phyloP scores from a whole-genome alignment of 1,284 basidiomycete species.

The Peniophora sp. region DNA sequence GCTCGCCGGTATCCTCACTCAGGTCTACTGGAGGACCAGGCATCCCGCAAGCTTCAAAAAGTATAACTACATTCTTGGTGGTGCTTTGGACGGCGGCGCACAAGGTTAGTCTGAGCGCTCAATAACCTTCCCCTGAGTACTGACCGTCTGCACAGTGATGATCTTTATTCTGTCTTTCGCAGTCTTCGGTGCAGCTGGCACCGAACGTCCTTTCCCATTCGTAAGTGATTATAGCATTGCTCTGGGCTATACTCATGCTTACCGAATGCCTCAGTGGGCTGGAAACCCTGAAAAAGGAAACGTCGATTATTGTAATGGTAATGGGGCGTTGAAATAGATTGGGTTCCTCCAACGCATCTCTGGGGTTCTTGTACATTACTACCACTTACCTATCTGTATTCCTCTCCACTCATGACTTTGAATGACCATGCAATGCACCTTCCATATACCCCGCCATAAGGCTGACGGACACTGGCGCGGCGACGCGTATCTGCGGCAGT shows the following conservation, averaged over 20 bases:
- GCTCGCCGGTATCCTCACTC: constrained; percentile 48
- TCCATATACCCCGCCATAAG: too few relatives aligned
- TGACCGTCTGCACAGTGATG: constrained; percentile 28
- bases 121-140: too few relatives aligned
- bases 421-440: too few relatives aligned
- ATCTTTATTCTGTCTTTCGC: constrained; percentile 63
- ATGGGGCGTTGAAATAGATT: constrained; percentile 33
- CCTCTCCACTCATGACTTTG: too few relatives aligned
- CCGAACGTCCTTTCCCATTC: constrained; percentile 40
- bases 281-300: constrained; percentile 47
- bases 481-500: too few relatives aligned
- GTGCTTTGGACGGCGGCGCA: constrained; percentile 61
- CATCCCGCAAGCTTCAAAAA: constrained; percentile 22
- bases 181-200: constrained; percentile 57
- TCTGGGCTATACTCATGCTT: background rate
- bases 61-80: constrained; percentile 65
- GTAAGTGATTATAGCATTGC: constrained; percentile 20
- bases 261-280: constrained; percentile 32
- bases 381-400: too few relatives aligned
- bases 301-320: constrained; percentile 53
- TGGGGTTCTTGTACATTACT: too few relatives aligned
- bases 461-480: too few relatives aligned
- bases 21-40: constrained; percentile 26
- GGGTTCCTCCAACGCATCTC: too few relatives aligned
- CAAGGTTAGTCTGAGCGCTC: constrained; percentile 20